Evolutionary conservation across 768 basidiomycete genomes (phyloP), one percentile per base, ranked within the genome.

Genomic region (Pilatotrama ljubarskyi): DNA sequence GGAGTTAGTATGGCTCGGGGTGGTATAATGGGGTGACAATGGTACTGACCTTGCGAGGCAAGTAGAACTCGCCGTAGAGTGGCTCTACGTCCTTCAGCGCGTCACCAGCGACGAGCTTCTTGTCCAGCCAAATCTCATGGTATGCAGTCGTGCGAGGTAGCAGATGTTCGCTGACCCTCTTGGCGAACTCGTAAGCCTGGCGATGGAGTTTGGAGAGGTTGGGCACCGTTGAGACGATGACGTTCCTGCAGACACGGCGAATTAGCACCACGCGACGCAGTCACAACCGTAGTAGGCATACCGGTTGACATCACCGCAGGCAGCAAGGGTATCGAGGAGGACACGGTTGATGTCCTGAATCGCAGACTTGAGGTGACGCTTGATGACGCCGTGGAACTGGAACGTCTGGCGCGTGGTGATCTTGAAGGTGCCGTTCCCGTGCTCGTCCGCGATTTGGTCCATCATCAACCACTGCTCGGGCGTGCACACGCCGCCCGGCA

Each of bases 381-480:
- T 99, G 79, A 99, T 93, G 67, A 99, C 92, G 56, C 97, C 97
- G 74, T 99, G 97, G 82, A 97, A 98, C 76, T 99, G 97, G 88
- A 98, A 99, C 10, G 97, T 99, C 73, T 94, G 87, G 62, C 97
- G 83, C 35, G 97, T 99, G 47, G 97, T 99, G 65, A 99, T 87
- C 80, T 99, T 99, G 78, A 98, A 90, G 5, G 95, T 93, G 46
- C 90, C 86, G 61, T 85, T 90, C 6, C 94, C 97, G 73, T 95
- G 93, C 73, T 94, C 92, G 71, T 98, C 97, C 54, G 97, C 85
- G 66, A 99, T 98, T 67, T 89, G 88, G 76, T 98, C 93, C 86
- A 99, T 93, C 65, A 88, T 84, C 51, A 95, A 77, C 97, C 97
- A 98, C 76, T 99, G 97, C 37, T 84, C 76, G 3, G 96, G 89